Base-by-base conservation (phyloP, 805 yeast genomes). In the Kurtzmaniella fragi region DNA sequence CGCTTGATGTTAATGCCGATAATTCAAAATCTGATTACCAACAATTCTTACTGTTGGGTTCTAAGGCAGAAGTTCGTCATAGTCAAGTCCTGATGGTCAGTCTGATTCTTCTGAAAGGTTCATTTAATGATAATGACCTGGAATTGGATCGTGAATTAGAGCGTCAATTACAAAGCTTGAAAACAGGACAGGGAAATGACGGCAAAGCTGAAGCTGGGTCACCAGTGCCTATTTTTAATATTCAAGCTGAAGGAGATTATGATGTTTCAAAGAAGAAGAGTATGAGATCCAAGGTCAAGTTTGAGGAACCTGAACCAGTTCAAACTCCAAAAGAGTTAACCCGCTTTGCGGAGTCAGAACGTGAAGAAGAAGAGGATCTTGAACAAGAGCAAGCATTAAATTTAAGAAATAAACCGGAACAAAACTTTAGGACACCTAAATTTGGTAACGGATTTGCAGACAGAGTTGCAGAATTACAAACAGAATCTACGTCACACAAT, bases 1-100 rank as follows among this genome's bases (percentile, higher is more conserved):
- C 14, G 14, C 7, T 16, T 13, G 14, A n/a, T n/a, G 36, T 5
- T 5, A 20, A 20, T 8, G 25, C 8, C 8, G 7, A 20, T 5
- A 20, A 20, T 20, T 5, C 7, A 20, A 20, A 9, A 34, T 49
- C 41, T 14, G 66, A 64, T 29, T 59, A 57, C 38, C 58, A 62
- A 26, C 39, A 47, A 5, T 62, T 58, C 36, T 53, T 62, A 37
- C 46, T 5, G 45, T 41, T 17, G 39, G 38, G 5, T 8, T 23
- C 35, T 15, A 38, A 26, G 25, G 28, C 14, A 11, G 34, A 36
- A 11, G 32, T 26, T 10, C 53, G 70, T 40, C 43, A 54, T 32
- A 62, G 70, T 39, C 70, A 61, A 32, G 42, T 64, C 17, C 67
- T 73, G 9, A 68, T 64, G 55, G 64, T 67, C 10, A 65, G 71